Evolutionary conservation across 768 basidiomycete genomes (phyloP).

Genomic region (Clathrus columnatus): DNA sequence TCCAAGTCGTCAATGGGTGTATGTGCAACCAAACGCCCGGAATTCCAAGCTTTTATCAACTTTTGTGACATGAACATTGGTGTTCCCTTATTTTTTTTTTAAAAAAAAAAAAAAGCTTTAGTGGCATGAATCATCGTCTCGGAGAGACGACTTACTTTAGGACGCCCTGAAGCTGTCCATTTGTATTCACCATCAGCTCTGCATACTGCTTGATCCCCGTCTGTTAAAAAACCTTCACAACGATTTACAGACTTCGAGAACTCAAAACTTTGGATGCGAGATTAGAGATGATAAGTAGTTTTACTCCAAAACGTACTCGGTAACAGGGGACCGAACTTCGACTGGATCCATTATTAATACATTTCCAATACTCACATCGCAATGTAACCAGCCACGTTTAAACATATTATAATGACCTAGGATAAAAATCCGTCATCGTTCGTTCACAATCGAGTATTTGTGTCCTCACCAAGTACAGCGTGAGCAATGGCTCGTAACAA

Average conservation of each 20-base stretch:
- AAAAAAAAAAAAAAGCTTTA: neutral
- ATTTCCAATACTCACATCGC: conserved; percentile 11
- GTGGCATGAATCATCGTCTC: neutral
- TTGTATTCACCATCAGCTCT: neutral
- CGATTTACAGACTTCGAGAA: neutral
- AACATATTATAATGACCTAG: conserved; percentile 8
- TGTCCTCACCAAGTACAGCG: conserved; percentile 7
- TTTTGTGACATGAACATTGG: neutral
- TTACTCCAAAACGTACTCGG: neutral
- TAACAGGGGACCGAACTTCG: neutral
- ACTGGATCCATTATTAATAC: conserved; percentile 4
- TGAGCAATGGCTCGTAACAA: neutral
- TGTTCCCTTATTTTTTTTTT: neutral
- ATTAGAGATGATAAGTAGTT: neutral
- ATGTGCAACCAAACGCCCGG: neutral
- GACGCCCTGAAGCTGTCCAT: neutral
- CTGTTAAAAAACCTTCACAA: neutral
- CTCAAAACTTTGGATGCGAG: neutral
- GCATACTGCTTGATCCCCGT: neutral
- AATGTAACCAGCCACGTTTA: conserved; percentile 5
- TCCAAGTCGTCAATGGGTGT: conserved; percentile 1
- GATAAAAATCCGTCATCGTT: neutral
- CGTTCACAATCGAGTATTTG: neutral
- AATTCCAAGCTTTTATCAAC: neutral
- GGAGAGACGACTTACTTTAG: no score